phyloP scores from a whole-genome alignment of 345 rosid genomes.

The Ceriops tagal region DNA sequence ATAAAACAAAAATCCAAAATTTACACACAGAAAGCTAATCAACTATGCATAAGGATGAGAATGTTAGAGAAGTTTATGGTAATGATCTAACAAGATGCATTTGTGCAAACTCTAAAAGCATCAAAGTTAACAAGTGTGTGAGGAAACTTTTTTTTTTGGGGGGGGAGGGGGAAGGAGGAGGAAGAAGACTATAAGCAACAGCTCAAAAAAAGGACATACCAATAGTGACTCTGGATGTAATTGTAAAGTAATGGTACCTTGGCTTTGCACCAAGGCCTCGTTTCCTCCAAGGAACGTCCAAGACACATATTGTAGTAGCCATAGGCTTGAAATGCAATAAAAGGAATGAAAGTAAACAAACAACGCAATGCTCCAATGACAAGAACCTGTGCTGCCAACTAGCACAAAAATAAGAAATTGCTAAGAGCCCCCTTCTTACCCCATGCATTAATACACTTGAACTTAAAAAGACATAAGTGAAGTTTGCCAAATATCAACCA shows the following conservation, averaged over 20 bases:
- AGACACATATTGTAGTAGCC: constrained; percentile 71
- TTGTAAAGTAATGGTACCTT: constrained; percentile 71
- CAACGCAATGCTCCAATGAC: constrained; percentile 56
- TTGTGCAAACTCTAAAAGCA: neutral
- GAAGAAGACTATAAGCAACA: neutral
- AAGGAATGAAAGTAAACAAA: constrained; percentile 59
- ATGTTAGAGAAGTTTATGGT: neutral
- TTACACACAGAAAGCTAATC: neutral
- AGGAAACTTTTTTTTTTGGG: neutral
- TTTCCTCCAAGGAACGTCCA: constrained; percentile 46
- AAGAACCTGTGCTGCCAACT: constrained; percentile 61
- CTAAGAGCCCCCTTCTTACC: neutral
- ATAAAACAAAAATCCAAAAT: neutral
- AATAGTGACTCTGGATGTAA: constrained; percentile 82
- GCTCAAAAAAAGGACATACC: constrained; percentile 43
- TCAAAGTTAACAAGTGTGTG: neutral
- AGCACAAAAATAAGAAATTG: constrained; percentile 26
- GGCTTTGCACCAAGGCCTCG: constrained; percentile 87
- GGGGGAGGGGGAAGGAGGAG: too few species aligned
- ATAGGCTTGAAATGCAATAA: constrained; percentile 75
- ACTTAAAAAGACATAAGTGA: neutral
- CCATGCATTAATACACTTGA: neutral
- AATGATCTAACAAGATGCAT: neutral
- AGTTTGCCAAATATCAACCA: neutral
- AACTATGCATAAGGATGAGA: neutral